Conservation (phyloP, 108 stramenopile genomes). For the Skeletonema grethae region DNA sequence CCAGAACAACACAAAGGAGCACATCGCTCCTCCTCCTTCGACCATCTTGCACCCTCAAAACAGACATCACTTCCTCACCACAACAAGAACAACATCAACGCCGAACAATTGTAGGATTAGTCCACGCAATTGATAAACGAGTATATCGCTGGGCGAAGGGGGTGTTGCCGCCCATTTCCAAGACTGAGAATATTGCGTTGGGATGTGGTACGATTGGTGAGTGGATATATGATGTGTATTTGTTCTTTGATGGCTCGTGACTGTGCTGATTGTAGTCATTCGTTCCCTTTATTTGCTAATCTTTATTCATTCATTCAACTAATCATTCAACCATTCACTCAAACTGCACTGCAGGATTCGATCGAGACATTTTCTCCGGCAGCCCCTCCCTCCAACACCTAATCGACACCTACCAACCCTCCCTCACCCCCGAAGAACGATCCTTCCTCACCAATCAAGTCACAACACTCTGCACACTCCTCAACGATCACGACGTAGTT, state of each 20-base stretch:
- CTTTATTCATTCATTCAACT: too few relatives aligned
- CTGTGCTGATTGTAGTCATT: too few relatives aligned
- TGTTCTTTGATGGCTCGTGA: too few relatives aligned
- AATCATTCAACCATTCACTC: too few relatives aligned
- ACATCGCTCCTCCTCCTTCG: too few relatives aligned
- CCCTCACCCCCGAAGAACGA: conserved; percentile 74
- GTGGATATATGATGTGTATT: background rate
- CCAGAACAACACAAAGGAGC: background rate
- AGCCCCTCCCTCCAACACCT: conserved; percentile 87
- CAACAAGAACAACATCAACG: conserved; percentile 17
- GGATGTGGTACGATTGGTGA: conserved; percentile 95
- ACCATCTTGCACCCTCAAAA: background rate
- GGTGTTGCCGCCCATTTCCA: conserved; percentile 93
- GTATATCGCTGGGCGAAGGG: conserved; percentile 82
- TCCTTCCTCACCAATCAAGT: conserved; percentile 92
- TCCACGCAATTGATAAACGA: conserved; percentile 82
- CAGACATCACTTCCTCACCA: background rate
- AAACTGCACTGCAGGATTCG: conserved; percentile 63
- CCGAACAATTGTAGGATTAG: conserved; percentile 73
- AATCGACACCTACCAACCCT: conserved; percentile 87
- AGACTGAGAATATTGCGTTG: conserved; percentile 96
- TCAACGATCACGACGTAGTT: conserved; percentile 93
- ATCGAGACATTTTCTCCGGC: conserved; percentile 95
- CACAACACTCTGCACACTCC: conserved; percentile 80
- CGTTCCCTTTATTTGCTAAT: too few relatives aligned